phyloP scores from a whole-genome alignment of 805 yeast genomes.

The Candida odintsovae region DNA sequence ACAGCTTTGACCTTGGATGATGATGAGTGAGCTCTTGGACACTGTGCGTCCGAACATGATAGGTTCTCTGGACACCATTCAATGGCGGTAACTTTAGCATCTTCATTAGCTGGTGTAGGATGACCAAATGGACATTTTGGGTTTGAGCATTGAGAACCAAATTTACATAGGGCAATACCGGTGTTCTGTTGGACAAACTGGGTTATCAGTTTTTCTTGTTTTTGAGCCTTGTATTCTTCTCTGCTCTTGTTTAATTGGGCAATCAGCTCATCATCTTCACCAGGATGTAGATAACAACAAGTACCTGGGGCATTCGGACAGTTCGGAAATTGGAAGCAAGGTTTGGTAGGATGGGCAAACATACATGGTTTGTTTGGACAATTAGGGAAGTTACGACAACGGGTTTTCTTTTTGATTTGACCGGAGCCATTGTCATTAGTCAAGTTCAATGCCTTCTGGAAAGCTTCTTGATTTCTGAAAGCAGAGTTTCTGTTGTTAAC shows the following conservation, averaged over 20 bases:
- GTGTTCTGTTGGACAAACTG: conserved; percentile 26
- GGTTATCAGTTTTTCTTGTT: conserved; percentile 24
- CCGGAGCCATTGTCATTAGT: conserved; percentile 26
- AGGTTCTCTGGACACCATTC: conserved; percentile 78
- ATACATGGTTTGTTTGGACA: conserved; percentile 63
- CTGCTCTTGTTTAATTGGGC: conserved; percentile 61
- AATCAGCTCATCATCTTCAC: conserved; percentile 72
- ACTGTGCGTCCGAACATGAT: conserved; percentile 51
- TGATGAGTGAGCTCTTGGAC: conserved; percentile 81
- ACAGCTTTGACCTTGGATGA: conserved; percentile 41
- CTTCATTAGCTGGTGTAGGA: conserved; percentile 80
- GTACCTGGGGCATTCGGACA: conserved; percentile 80
- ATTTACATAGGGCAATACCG: conserved; percentile 66
- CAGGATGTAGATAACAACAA: conserved; percentile 78
- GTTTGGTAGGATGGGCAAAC: conserved; percentile 74
- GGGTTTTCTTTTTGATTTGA: conserved; percentile 48
- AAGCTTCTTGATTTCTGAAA: conserved; percentile 25
- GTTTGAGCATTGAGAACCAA: conserved; percentile 68
- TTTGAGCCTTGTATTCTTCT: conserved; percentile 40
- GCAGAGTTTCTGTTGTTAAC: conserved; percentile 16
- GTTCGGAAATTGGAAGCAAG: conserved; percentile 68
- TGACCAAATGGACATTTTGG: conserved; percentile 85
- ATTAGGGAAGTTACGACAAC: conserved; percentile 69
- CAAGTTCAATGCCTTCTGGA: conserved; percentile 34
- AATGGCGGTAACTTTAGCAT: conserved; percentile 58